Evolutionary conservation across 2,329 filamentous ascomycete genomes (phyloP).

Genomic region (Ceratocystis ficicola): DNA sequence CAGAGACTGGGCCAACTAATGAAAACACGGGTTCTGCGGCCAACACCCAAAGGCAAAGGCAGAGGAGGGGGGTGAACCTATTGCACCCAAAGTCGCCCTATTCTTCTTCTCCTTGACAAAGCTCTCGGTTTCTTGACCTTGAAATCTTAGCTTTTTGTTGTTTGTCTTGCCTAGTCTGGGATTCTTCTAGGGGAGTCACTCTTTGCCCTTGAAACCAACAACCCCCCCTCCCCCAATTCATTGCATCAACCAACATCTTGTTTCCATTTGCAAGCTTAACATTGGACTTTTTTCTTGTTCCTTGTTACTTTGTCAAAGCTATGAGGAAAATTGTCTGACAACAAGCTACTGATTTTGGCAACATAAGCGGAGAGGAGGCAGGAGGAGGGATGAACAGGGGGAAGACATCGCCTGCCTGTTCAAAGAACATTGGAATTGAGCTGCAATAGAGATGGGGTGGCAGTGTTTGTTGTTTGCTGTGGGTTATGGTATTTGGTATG

Average conservation of each 20-base stretch:
- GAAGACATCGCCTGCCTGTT: not conserved
- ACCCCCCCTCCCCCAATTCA: not conserved
- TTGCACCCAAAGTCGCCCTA: too few relatives aligned
- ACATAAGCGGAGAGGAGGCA: not conserved
- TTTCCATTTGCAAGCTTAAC: not conserved
- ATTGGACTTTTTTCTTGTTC: not conserved
- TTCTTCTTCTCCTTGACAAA: too few relatives aligned
- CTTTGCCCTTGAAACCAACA: not conserved
- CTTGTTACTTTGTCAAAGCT: not conserved
- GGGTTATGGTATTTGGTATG: not conserved
- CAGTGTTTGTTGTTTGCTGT: not conserved
- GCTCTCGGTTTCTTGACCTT: not conserved
- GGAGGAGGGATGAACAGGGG: not conserved
- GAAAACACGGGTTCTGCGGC: too few relatives aligned
- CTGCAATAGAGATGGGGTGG: too few relatives aligned
- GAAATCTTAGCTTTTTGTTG: not conserved
- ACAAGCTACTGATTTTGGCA: not conserved
- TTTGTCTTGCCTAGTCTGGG: not conserved
- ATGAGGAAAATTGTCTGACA: not conserved
- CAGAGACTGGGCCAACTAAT: too few relatives aligned
- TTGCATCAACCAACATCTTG: slow-evolving; percentile 5
- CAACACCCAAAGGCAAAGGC: too few relatives aligned
- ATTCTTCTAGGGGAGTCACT: too few relatives aligned
- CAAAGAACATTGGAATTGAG: too few relatives aligned
- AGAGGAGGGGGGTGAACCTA: too few relatives aligned